Evolutionary conservation across 1,284 basidiomycete genomes (phyloP), one percentile per base, ranked within the genome.

Genomic region (Fomitopsis palustris): DNA sequence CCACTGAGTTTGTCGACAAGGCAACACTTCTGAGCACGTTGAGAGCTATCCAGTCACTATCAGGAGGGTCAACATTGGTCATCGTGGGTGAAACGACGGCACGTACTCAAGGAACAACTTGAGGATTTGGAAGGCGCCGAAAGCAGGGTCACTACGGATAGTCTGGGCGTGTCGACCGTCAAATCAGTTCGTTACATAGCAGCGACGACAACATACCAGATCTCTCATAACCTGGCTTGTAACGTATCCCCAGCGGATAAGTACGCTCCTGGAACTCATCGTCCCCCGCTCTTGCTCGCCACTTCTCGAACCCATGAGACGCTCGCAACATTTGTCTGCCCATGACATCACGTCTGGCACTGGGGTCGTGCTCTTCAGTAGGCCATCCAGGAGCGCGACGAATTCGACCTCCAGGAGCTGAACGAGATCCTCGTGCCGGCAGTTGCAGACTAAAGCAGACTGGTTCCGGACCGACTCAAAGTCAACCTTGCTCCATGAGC

Each of bases 391-490:
- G 72, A 93, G 75, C 25, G 76, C 72, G n/a, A 90, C 86, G 69
- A 94, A 94, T 71, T 94, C 92, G 53, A 90, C 86, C 71, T 94
- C 92, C 56, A 94, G 75, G 54, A 93, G 78, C 67, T 92, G 90
- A 29, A 92, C 84, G 55, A 94, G 79, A 68, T 93, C 91, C 73
- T 93, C 92, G 66, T 94, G 92, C 45, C 92, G 87, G 71, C 92
- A 94, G 70, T 94, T 94, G 80, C 92, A 93, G 29, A 93, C 92
- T 64, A 94, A 76, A 29, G 92, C 92, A n/a, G 90, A 91, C 70
- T 94, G 92, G 69, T 94, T 94, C 61, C 92, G 85, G 53, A 94
- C 91, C 31, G 91, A 92, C 72, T 94, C 92, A 63, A 94, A 94
- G 69, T 94, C 90, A 47, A 94, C 85, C 71, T 90, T 90, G 61